Evolutionary conservation across 768 basidiomycete genomes (phyloP), one percentile per base, ranked within the genome.

Genomic region (Amyloporia xantha): DNA sequence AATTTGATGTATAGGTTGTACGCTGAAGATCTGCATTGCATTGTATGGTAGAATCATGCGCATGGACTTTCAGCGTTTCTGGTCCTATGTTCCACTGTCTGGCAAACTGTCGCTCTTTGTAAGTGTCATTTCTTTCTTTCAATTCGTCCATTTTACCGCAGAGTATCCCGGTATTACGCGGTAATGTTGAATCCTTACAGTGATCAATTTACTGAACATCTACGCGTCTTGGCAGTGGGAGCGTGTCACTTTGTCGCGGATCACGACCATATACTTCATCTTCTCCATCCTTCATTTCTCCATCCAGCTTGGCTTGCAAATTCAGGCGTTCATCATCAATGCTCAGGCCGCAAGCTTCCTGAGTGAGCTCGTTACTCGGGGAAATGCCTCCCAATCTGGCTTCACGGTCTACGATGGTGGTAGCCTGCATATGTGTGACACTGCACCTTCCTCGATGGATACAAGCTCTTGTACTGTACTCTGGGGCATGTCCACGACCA

Each of bases 241-340:
- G 49, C 77, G 84, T 48, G 69, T 88, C 57, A 82, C 84, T 19
- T 78, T 81, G 59, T 84, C 86, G 41, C 74, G 73, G 30, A 69
- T 84, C 46, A 82, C 86, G 17, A 68, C 73, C 52, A 58, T 78
- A 58, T 91, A 87, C 63, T 78, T 86, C 59, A 47, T 72, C 38
- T 84, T 88, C 62, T 82, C 86, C 19, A 49, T 84, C 44, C 42
- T 78, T 39, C 83, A 88, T 61, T 86, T 82, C 55, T 55, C 75
- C 48, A 62, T 86, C 50, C 87, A 89, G 64, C 70, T 88, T 54
- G 69, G 75, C 23, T 71, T 91, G 40, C 87, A 90, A 66, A 75
- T 73, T 44, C 73, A 74, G 46, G 86, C 82, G 10, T 83, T 82
- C 68, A 69, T 70, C 11, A 77, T 78, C 66, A 89, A 89, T 56